Conservation (phyloP, 768 basidiomycete species). For the Lentinula detonsa region DNA sequence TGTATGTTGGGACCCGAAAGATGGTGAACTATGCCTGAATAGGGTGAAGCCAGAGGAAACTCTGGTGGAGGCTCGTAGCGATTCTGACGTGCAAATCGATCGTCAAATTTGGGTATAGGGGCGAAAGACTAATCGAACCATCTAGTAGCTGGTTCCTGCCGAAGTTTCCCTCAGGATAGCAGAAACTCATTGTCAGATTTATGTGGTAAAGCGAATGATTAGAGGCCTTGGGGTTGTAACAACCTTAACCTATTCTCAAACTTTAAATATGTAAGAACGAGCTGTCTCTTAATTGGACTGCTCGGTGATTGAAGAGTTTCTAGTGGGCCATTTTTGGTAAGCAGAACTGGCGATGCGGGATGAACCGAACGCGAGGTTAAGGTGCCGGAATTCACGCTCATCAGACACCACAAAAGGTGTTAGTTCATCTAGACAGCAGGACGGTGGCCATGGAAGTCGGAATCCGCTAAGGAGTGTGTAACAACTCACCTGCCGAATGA, state of each 20-base stretch:
- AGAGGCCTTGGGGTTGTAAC: conserved; percentile 87
- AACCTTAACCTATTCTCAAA: conserved; percentile 80
- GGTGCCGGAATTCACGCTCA: conserved; percentile 80
- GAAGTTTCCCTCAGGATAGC: conserved; percentile 75
- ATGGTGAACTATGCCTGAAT: conserved; percentile 83
- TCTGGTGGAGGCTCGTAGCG: conserved; percentile 94
- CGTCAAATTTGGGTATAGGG: conserved; percentile 94
- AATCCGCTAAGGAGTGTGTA: conserved; percentile 85
- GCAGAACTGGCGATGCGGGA: conserved; percentile 67
- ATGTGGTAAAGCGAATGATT: conserved; percentile 85
- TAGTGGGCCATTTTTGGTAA: conserved; percentile 77
- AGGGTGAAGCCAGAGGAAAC: conserved; percentile 94
- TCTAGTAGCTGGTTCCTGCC: conserved; percentile 91
- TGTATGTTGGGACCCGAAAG: conserved; percentile 85
- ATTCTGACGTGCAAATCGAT: conserved; percentile 97
- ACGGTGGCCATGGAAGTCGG: conserved; percentile 84
- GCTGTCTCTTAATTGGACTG: conserved; percentile 78
- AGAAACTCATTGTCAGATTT: conserved; percentile 52
- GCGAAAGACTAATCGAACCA: conserved; percentile 96
- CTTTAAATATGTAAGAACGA: conserved; percentile 85
- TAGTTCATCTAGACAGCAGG: conserved; percentile 87
- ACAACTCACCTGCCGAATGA: conserved; percentile 89
- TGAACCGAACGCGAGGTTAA: conserved; percentile 68
- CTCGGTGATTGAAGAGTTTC: conserved; percentile 79
- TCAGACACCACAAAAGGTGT: conserved; percentile 83